phyloP scores from a whole-genome alignment of 768 basidiomycete genomes.

The Phylloporus sp. region DNA sequence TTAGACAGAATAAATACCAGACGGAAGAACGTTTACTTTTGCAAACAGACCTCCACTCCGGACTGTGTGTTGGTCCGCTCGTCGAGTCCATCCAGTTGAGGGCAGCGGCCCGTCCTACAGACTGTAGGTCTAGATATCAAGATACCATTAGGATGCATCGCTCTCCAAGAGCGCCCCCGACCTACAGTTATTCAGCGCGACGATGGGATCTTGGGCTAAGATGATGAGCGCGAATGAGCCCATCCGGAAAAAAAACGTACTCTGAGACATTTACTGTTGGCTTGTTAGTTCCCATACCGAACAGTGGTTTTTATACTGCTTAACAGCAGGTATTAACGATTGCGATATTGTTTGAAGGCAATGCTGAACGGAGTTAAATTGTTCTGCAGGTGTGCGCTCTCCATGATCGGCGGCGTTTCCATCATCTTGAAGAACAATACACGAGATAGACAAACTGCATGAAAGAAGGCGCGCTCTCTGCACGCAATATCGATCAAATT shows the following conservation, averaged over 20 bases:
- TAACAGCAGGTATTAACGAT: conserved; percentile 20
- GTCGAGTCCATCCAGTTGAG: conserved; percentile 53
- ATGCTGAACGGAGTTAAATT: conserved; percentile 27
- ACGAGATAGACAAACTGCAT: conserved; percentile 28
- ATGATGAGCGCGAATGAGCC: conserved; percentile 11
- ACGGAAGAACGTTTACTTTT: conserved; percentile 41
- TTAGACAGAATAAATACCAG: conserved; percentile 13
- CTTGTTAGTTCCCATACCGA: conserved; percentile 15
- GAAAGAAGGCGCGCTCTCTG: conserved; percentile 29
- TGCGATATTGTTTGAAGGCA: conserved; percentile 24
- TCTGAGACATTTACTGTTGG: conserved; percentile 20
- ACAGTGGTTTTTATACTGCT: conserved; percentile 25
- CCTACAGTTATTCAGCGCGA: conserved; percentile 41
- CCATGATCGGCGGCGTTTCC: conserved; percentile 29
- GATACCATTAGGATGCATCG: neutral
- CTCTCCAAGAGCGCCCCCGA: neutral
- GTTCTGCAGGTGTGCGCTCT: conserved; percentile 19
- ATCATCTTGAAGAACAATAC: conserved; percentile 21
- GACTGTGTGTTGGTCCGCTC: conserved; percentile 41
- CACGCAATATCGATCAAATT: conserved; percentile 33
- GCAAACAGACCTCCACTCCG: conserved; percentile 53
- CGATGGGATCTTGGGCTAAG: conserved; percentile 27
- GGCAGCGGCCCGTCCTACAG: conserved; percentile 34
- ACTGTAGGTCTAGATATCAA: conserved; percentile 47
- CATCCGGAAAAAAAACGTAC: conserved; percentile 6